phyloP scores from a whole-genome alignment of 257 asterid species.

The Ajuga chamaepitys region DNA sequence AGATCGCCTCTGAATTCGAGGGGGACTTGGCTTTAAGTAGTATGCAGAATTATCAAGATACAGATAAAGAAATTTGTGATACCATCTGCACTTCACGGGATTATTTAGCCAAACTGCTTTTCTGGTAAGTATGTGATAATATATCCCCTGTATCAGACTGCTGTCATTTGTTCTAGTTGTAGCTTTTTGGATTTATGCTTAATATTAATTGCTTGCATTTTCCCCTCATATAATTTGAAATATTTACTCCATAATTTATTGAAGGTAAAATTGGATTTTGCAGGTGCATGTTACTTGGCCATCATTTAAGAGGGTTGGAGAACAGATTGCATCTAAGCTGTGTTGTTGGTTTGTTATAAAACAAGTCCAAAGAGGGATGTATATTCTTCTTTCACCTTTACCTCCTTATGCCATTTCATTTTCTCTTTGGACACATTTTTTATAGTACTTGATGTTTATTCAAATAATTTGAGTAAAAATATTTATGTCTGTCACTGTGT shows the following conservation, averaged over 20 bases:
- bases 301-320: constrained; percentile 95
- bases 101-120: constrained; percentile 91
- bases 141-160: background rate
- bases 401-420: constrained; percentile 10
- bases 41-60: constrained; percentile 24
- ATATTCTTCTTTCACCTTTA: constrained; percentile 35
- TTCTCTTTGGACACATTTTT: constrained; percentile 1
- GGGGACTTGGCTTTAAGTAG: constrained; percentile 31
- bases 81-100: constrained; percentile 67
- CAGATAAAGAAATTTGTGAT: constrained; percentile 26
- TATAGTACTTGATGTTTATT: background rate
- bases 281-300: constrained; percentile 99
- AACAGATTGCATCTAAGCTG: constrained; percentile 89
- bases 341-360: constrained; percentile 78
- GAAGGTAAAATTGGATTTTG: background rate
- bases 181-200: background rate
- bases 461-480: constrained; percentile 3
- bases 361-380: constrained; percentile 41
- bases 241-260: background rate
- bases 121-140: constrained; percentile 53
- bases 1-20: constrained; percentile 19
- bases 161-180: background rate
- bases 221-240: background rate
- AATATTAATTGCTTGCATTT: background rate
- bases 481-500: background rate